Evolutionary conservation across 1,284 basidiomycete genomes (phyloP).

Genomic region (Takashimella tepidaria): DNA sequence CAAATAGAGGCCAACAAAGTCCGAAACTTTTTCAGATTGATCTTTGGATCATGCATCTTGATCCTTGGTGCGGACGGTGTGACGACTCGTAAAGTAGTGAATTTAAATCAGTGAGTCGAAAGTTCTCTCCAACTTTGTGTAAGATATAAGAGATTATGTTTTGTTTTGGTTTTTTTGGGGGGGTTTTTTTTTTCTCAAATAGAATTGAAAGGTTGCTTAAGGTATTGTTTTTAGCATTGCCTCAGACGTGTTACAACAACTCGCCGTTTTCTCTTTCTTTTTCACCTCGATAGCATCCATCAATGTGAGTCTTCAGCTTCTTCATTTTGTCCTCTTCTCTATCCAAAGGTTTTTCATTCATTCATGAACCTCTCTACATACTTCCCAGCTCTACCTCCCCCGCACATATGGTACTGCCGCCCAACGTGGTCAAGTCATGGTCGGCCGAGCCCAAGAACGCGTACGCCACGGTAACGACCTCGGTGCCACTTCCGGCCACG

Average conservation of each 20-base stretch:
- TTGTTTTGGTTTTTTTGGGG: no score
- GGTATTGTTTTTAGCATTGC: neutral
- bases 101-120: conserved; percentile 16
- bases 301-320: conserved; percentile 8
- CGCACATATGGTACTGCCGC: conserved; percentile 11
- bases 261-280: conserved; percentile 20
- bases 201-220: no score
- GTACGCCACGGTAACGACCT: neutral
- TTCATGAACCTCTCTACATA: neutral
- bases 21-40: conserved; percentile 27
- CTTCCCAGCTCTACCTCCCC: conserved; percentile 22
- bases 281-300: conserved; percentile 22
- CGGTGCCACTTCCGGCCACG: conserved; percentile 8
- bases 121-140: neutral
- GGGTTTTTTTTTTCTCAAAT: no score
- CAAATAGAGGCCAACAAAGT: conserved; percentile 28
- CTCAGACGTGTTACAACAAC: conserved; percentile 16
- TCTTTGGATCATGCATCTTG: conserved; percentile 19
- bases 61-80: conserved; percentile 27
- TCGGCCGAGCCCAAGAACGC: conserved; percentile 9
- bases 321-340: neutral
- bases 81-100: conserved; percentile 14
- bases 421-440: conserved; percentile 18
- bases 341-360: no score
- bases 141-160: conserved; percentile 1